phyloP scores from a whole-genome alignment of 345 rosid genomes.

The Adansonia digitata region DNA sequence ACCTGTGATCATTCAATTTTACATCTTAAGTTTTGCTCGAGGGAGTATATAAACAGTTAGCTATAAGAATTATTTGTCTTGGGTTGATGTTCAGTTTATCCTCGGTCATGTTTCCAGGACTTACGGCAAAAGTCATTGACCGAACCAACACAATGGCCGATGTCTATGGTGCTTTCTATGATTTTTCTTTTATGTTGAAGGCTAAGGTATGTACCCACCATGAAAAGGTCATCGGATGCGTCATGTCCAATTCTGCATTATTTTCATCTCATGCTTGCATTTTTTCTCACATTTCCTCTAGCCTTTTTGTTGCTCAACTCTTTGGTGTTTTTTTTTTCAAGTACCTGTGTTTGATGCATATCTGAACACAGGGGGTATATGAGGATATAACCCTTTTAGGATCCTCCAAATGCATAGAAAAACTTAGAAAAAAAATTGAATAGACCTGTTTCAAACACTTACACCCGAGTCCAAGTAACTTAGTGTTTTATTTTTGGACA shows the following conservation, averaged over 20 bases:
- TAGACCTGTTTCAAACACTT: too few species aligned
- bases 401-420: too few species aligned
- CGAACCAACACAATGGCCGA: slow-evolving; percentile 79
- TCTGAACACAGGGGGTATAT: too few species aligned
- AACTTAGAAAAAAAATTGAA: too few species aligned
- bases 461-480: too few species aligned
- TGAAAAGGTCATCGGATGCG: neutral
- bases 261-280: neutral
- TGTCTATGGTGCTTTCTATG: slow-evolving; percentile 84
- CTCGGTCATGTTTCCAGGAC: slow-evolving; percentile 46
- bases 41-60: neutral
- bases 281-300: too few species aligned
- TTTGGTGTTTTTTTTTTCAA: too few species aligned
- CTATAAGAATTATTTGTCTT: neutral
- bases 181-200: slow-evolving; percentile 67
- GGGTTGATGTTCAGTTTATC: neutral
- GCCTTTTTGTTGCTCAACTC: too few species aligned
- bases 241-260: neutral
- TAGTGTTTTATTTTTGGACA: too few species aligned
- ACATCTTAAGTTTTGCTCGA: neutral
- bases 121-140: slow-evolving; percentile 80
- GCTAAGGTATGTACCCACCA: slow-evolving; percentile 45
- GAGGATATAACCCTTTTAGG: too few species aligned
- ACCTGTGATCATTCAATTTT: neutral
- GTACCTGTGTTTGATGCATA: too few species aligned